Conservation (phyloP, 2,329 filamentous ascomycete genomes). For the Lachnellula occidentalis region DNA sequence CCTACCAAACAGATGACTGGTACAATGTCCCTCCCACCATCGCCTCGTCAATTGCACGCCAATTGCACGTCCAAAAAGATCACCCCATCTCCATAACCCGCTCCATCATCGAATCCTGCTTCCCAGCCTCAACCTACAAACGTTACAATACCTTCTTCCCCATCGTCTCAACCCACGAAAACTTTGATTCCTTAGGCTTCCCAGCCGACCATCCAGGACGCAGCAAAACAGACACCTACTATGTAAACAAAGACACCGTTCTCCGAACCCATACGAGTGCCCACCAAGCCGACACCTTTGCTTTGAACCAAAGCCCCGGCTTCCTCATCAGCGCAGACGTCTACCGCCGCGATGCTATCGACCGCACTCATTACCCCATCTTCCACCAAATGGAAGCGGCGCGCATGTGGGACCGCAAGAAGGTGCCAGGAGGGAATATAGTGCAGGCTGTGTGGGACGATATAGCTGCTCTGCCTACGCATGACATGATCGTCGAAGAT, state of each 20-base stretch:
- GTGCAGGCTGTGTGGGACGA: constrained; percentile 64
- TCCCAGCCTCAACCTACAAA: constrained; percentile 65
- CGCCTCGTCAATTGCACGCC: constrained; percentile 64
- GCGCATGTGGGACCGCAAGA: constrained; percentile 73
- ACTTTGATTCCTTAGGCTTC: constrained; percentile 97
- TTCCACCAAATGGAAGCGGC: constrained; percentile 99
- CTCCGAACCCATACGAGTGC: constrained; percentile 92
- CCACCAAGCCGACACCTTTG: constrained; percentile 80
- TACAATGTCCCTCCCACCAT: constrained; percentile 80
- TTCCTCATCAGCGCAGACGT: constrained; percentile 94
- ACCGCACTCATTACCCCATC: constrained; percentile 89
- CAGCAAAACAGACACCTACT: constrained; percentile 88
- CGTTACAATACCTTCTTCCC: constrained; percentile 77
- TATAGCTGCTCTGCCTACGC: constrained; percentile 63
- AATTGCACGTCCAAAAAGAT: constrained; percentile 83
- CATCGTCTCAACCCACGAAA: constrained; percentile 77
- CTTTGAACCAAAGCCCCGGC: constrained; percentile 64
- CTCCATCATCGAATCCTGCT: constrained; percentile 85
- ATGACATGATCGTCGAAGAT: constrained; percentile 75
- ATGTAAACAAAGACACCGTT: constrained; percentile 78
- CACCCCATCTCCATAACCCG: constrained; percentile 90
- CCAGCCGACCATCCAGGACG: constrained; percentile 82
- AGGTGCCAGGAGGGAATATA: constrained; percentile 52
- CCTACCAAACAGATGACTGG: constrained; percentile 69
- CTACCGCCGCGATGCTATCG: constrained; percentile 90